Evolutionary conservation across 768 basidiomycete species (phyloP).

Genomic region (Polyporus arcularius): DNA sequence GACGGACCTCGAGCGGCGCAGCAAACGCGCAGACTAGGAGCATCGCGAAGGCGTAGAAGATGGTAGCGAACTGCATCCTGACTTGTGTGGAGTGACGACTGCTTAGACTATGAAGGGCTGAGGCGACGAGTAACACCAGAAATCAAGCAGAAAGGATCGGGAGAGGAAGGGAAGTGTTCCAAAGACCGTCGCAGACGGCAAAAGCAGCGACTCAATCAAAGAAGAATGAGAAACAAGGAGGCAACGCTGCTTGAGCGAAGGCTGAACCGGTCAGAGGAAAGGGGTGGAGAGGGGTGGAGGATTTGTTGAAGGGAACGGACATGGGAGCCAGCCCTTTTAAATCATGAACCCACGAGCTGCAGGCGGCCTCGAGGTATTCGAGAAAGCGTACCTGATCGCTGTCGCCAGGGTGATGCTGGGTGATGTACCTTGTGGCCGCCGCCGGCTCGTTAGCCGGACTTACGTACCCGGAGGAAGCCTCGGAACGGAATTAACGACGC

Average conservation of each 20-base stretch:
- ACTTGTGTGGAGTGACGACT: not conserved
- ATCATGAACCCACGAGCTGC: not conserved
- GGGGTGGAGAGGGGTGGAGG: not conserved
- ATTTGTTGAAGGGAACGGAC: not conserved
- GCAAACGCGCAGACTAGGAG: conserved; percentile 22
- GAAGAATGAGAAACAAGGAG: conserved; percentile 4
- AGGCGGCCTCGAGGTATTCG: not conserved
- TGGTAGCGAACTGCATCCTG: conserved; percentile 23
- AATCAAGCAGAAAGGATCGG: not conserved
- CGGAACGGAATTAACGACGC: not conserved
- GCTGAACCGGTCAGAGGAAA: conserved; percentile 26
- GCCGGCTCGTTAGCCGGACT: not conserved
- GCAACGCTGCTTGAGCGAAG: conserved; percentile 18
- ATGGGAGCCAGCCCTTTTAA: conserved; percentile 3
- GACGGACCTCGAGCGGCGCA: conserved; percentile 22
- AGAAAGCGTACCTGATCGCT: conserved; percentile 4
- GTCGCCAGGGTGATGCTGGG: conserved; percentile 16
- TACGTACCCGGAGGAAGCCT: not conserved
- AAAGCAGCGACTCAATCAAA: conserved; percentile 13
- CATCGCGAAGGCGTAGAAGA: conserved; percentile 23
- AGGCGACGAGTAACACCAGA: not conserved
- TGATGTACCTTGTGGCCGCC: conserved; percentile 5
- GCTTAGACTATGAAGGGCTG: not conserved
- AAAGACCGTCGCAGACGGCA: conserved; percentile 23
- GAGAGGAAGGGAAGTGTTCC: conserved; percentile 7